phyloP scores from a whole-genome alignment of 2,329 filamentous ascomycete species.

The Colletotrichum trifolii region DNA sequence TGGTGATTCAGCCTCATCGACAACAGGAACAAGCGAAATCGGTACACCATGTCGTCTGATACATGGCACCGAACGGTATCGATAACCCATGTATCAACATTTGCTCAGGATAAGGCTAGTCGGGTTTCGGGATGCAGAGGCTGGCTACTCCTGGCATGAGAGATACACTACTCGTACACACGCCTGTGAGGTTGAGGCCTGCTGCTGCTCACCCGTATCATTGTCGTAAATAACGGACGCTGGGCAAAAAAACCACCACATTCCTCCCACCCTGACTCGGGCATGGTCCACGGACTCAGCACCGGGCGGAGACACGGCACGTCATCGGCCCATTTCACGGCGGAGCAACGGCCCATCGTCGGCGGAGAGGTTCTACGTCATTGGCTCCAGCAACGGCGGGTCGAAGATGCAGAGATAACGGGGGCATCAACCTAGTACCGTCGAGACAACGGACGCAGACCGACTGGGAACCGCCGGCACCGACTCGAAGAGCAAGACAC shows the following conservation, averaged over 20 bases:
- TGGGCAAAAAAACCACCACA: no score
- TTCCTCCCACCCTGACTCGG: constrained; percentile 27
- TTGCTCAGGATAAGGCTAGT: not conserved
- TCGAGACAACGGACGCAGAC: constrained; percentile 32
- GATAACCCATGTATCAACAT: constrained; percentile 10
- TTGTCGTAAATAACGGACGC: no score
- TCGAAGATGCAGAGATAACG: constrained; percentile 31
- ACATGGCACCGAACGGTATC: constrained; percentile 2
- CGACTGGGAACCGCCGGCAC: constrained; percentile 34
- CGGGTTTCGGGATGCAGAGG: constrained; percentile 4
- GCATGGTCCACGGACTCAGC: constrained; percentile 25
- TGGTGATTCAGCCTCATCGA: constrained; percentile 10
- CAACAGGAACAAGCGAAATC: not conserved
- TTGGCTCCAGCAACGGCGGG: constrained; percentile 29
- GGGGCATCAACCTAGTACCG: constrained; percentile 34
- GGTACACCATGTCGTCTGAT: constrained; percentile 19
- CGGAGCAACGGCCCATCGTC: constrained; percentile 29
- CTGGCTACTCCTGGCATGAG: no score
- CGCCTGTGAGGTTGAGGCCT: constrained; percentile 13
- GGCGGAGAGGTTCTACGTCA: constrained; percentile 36
- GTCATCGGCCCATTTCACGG: constrained; percentile 33
- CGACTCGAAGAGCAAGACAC: constrained; percentile 23
- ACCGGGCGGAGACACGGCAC: constrained; percentile 34
- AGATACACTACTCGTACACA: no score
- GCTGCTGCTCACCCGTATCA: not conserved